Evolutionary conservation across 495 filamentous ascomycete species (phyloP).

Genomic region (Saxophila tyrrhenica): DNA sequence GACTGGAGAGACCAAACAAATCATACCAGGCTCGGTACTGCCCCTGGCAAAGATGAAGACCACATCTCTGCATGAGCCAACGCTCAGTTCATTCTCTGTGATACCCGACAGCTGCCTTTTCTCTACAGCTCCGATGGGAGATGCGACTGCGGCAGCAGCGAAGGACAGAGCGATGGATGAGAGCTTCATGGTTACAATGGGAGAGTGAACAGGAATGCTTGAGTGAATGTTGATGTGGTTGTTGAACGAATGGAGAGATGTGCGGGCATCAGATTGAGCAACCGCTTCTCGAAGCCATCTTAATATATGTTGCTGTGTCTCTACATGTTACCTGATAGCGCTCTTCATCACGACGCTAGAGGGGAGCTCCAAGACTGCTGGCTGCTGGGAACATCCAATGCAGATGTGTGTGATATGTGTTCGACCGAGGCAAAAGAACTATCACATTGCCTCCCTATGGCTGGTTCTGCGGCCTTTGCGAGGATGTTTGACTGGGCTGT

Average conservation of each 20-base stretch:
- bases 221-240: not conserved
- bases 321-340: no score
- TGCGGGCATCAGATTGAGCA: not conserved
- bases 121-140: not conserved
- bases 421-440: no score
- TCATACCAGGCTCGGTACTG: conserved; percentile 26
- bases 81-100: conserved; percentile 6
- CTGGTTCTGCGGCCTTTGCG: no score
- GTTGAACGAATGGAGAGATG: not conserved
- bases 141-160: not conserved
- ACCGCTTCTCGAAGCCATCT: not conserved
- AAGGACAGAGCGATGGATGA: not conserved
- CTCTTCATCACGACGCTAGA: no score
- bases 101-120: not conserved
- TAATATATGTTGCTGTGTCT: not conserved
- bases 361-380: no score
- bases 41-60: conserved; percentile 30
- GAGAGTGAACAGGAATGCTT: not conserved
- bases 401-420: no score
- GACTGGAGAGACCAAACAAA: conserved; percentile 1
- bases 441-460: no score
- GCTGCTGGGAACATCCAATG: no score
- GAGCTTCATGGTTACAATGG: not conserved
- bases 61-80: conserved; percentile 15
- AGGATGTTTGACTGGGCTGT: no score